Evolutionary conservation across 2,329 filamentous ascomycete genomes (phyloP), one percentile per base, ranked within the genome.

Genomic region (Ceratocystiopsis sp.): DNA sequence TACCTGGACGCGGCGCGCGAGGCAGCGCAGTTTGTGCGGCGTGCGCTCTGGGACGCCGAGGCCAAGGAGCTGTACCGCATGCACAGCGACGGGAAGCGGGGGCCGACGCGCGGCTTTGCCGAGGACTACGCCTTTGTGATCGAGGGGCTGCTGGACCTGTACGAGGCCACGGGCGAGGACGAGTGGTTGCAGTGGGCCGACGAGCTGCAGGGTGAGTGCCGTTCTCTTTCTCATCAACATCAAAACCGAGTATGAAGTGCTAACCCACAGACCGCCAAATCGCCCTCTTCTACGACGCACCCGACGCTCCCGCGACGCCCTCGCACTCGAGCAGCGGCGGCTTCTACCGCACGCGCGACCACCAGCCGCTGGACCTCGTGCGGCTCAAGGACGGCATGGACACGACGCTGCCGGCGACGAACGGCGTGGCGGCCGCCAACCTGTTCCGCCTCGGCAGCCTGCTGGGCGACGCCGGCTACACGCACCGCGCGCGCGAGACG

Each of bases 341-440:
- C 32, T 91, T 89, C 67, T 91, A 83, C 63, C 78, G 77, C 5
- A 86, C 81, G 1, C 63, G 69, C 5, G 62, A 66, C 13, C 61
- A 69, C 37, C 75, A 79, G 11, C 65, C 76, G 0, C 75, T 86
- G 53, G 71, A 80, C 25, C 79, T 95, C 46, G 73, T 96, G 47
- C 80, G 89, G 19, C 72, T 95, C 41, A 98, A 98, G 61, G 85
- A 93, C 49, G 91, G 86, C 50, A 95, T 95, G 72, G 91, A 98
- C 59, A 84, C 84, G 6, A 80, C 85, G 2, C 80, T 91, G 47
- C 91, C 91, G 1, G 91, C 85, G 0, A 81, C 84, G 42, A 98
- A 98, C 56, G 85, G 84, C 35, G 73, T 89, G 7, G 81, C 82
- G n/a, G 83, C 84, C 0, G 71, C 75, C 15, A 96, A 96, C 55